A percentile compares a stretch with the other conserved stretches of the same genome.
Conservation (phyloP, 176 grass and related monocot genomes). For the Triticum turgidum region DNA sequence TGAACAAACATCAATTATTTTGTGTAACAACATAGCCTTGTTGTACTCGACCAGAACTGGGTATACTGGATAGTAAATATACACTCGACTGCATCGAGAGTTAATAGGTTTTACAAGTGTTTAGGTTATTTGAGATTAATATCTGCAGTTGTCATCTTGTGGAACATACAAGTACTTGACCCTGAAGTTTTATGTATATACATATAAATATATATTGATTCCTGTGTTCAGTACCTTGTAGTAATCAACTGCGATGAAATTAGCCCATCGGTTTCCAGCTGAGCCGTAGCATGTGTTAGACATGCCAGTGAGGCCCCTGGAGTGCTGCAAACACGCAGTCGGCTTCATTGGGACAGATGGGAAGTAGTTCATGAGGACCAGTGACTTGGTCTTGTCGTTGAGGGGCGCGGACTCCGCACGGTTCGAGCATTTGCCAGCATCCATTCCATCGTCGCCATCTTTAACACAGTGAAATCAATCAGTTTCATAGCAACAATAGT, state of each 20-base stretch:
- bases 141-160: not conserved
- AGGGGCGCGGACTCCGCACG: conserved; percentile 61
- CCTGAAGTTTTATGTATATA: not conserved
- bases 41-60: not conserved
- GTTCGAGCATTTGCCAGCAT: conserved; percentile 60
- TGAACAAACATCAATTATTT: not conserved
- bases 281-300: conserved; percentile 52
- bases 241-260: conserved; percentile 71
- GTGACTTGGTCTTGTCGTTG: conserved; percentile 53
- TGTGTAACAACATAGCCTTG: not conserved
- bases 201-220: not conserved
- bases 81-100: not conserved
- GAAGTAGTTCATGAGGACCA: conserved; percentile 89
- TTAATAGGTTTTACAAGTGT: not conserved
- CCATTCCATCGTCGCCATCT: conserved; percentile 80
- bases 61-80: not conserved
- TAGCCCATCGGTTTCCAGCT: conserved; percentile 62
- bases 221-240: conserved; percentile 51
- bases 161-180: not conserved
- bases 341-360: conserved; percentile 43
- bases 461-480: not conserved
- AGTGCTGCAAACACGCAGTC: conserved; percentile 49
- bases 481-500: not conserved
- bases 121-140: not conserved
- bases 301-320: conserved; percentile 40